These are phyloP conservation scores for Plasmodium adleri DNA, from an alignment of 169 alveolate genomes.

Conservation along the genomic window DNA sequence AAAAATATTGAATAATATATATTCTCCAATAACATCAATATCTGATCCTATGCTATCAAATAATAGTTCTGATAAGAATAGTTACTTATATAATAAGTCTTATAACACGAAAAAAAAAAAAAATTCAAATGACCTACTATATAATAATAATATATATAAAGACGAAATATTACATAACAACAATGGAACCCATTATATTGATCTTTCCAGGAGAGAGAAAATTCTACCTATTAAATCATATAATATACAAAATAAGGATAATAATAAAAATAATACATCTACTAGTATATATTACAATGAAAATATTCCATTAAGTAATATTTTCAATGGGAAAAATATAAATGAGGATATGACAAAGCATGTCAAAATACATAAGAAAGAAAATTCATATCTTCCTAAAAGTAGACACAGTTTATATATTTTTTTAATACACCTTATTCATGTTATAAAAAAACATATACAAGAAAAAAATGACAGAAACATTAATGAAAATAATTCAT, in stretches of 20 bases:
- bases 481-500: background rate
- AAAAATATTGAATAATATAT: background rate
- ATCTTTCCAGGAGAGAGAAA: background rate
- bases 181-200: too few relatives aligned
- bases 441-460: constrained; percentile 43
- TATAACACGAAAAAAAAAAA: background rate
- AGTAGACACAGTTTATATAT: constrained; percentile 12
- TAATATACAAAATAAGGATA: background rate
- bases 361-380: background rate
- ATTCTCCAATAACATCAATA: background rate
- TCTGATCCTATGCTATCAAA: too few relatives aligned
- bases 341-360: background rate
- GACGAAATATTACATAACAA: too few relatives aligned
- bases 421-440: constrained; percentile 46
- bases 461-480: background rate
- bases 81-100: background rate
- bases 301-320: too few relatives aligned
- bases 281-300: too few relatives aligned
- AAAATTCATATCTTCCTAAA: background rate
- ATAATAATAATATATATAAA: background rate
- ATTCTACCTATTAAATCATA: background rate
- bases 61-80: background rate
- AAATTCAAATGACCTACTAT: background rate
- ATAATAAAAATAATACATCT: constrained; percentile 1
- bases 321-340: too few relatives aligned